A percentile compares a stretch with the other conserved stretches of the same genome.
Conservation (phyloP, 2,329 filamentous ascomycete species). For the Septoria linicola region DNA sequence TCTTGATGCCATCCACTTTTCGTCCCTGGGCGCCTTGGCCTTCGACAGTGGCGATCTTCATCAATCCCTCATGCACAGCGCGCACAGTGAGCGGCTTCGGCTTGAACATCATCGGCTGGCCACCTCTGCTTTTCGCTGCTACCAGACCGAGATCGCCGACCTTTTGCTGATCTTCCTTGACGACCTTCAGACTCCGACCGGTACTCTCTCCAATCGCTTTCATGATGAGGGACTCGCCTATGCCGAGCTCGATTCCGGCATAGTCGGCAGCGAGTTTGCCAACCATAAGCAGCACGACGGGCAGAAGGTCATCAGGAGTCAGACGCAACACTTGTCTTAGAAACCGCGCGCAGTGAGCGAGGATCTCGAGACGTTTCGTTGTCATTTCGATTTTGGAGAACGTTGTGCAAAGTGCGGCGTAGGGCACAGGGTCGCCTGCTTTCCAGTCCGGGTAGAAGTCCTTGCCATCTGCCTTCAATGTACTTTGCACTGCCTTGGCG, state of each 20-base stretch:
- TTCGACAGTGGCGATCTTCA: conserved; percentile 81
- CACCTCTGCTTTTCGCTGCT: conserved; percentile 90
- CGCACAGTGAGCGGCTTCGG: conserved; percentile 84
- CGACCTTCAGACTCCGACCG: conserved; percentile 79
- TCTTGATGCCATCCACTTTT: conserved; percentile 95
- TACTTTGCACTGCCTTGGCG: conserved; percentile 76
- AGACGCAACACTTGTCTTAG: conserved; percentile 90
- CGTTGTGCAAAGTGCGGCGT: conserved; percentile 88
- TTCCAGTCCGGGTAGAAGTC: conserved; percentile 97
- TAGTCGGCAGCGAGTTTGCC: conserved; percentile 98
- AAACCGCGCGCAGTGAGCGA: conserved; percentile 85
- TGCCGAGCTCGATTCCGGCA: conserved; percentile 93
- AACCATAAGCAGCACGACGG: conserved; percentile 91
- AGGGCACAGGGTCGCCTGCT: conserved; percentile 82
- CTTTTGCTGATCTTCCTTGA: conserved; percentile 93
- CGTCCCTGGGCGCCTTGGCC: conserved; percentile 85
- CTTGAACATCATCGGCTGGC: conserved; percentile 98
- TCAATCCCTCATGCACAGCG: conserved; percentile 82
- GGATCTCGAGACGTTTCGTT: conserved; percentile 83
- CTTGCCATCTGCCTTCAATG: conserved; percentile 65
- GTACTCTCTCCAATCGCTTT: conserved; percentile 96
- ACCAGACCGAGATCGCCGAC: conserved; percentile 94
- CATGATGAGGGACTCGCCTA: conserved; percentile 97
- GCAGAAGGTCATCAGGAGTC: conserved; percentile 81
- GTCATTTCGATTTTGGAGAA: conserved; percentile 96